phyloP scores from a whole-genome alignment of 228 moss, liverwort and hornwort species.

The Sphagnum magellanicum region DNA sequence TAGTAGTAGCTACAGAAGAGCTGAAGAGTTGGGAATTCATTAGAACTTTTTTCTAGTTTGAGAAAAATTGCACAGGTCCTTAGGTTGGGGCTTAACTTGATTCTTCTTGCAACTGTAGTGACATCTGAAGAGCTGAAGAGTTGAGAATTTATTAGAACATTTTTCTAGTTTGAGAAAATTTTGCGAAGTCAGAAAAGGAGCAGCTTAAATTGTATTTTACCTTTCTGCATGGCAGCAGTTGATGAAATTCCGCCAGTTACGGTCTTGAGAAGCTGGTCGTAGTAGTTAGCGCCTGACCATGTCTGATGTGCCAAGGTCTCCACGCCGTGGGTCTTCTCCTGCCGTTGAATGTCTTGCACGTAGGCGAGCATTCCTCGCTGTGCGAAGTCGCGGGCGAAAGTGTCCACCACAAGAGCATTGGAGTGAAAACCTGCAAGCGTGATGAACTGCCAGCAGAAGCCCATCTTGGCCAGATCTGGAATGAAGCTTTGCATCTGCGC shows the following conservation, averaged over 20 bases:
- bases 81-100: not conserved
- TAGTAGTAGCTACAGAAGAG: not conserved
- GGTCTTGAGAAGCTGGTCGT: constrained; percentile 75
- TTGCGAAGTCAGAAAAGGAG: not conserved
- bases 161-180: not conserved
- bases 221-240: constrained; percentile 62
- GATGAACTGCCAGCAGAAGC: constrained; percentile 84
- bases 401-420: constrained; percentile 59
- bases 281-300: constrained; percentile 78
- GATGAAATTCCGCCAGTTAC: constrained; percentile 68
- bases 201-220: constrained; percentile 6
- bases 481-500: constrained; percentile 75
- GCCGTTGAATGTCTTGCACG: constrained; percentile 76
- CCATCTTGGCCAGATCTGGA: constrained; percentile 55
- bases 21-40: not conserved
- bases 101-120: not conserved
- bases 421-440: constrained; percentile 76
- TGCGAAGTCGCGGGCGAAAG: constrained; percentile 64
- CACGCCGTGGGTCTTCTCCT: constrained; percentile 72
- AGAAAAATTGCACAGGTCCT: no score
- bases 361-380: constrained; percentile 81
- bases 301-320: constrained; percentile 79
- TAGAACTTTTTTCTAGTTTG: not conserved
- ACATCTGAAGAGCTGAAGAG: not conserved
- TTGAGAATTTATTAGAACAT: not conserved